Evolutionary conservation across 176 grass and related monocot species (phyloP).

Genomic region (Areca catechu): DNA sequence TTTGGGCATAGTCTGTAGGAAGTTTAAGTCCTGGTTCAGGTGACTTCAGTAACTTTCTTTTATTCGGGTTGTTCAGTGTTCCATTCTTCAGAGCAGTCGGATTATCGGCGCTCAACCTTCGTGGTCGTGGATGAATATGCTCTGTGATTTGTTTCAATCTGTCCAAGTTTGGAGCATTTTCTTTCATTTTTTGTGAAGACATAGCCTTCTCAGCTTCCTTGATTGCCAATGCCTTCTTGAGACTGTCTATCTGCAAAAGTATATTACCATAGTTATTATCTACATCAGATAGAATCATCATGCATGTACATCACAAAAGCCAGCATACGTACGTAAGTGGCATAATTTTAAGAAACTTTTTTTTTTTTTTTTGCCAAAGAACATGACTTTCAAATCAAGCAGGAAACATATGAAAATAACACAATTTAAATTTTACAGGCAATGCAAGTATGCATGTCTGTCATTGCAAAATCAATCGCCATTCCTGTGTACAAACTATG

Average conservation of each 20-base stretch:
- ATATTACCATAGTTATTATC: not conserved
- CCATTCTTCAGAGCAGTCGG: conserved; percentile 30
- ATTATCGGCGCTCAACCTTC: conserved; percentile 69
- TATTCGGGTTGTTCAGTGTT: conserved; percentile 16
- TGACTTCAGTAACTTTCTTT: conserved; percentile 29
- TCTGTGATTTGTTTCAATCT: conserved; percentile 40
- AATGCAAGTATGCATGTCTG: too few relatives aligned
- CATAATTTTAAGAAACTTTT: too few relatives aligned
- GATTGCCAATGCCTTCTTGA: conserved; percentile 62
- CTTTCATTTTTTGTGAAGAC: conserved; percentile 47
- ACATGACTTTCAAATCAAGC: too few relatives aligned
- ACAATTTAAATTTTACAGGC: too few relatives aligned
- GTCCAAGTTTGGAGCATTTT: conserved; percentile 28
- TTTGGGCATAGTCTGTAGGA: conserved; percentile 16
- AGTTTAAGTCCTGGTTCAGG: conserved; percentile 21
- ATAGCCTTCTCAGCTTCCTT: conserved; percentile 41
- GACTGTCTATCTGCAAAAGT: conserved; percentile 51
- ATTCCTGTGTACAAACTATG: too few relatives aligned
- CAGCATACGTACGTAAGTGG: too few relatives aligned
- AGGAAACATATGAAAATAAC: too few relatives aligned
- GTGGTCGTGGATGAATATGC: conserved; percentile 42
- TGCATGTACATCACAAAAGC: too few relatives aligned
- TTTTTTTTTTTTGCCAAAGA: too few relatives aligned
- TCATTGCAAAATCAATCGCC: too few relatives aligned
- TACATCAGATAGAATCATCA: too few relatives aligned